Evolutionary conservation across 2,329 filamentous ascomycete genomes (phyloP).

Genomic region (Sarocladium strictum): DNA sequence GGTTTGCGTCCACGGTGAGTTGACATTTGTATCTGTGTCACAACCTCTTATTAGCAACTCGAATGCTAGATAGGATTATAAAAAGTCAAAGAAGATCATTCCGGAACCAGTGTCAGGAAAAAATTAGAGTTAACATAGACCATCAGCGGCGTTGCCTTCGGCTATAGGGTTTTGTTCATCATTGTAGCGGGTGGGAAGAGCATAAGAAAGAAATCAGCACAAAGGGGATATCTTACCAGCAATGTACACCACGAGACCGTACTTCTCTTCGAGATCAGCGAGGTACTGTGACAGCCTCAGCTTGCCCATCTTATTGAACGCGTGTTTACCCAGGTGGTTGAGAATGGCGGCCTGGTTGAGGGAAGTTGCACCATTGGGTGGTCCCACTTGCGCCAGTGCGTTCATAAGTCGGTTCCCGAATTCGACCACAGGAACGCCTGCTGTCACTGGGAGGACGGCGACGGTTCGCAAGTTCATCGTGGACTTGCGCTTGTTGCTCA

Average conservation of each 20-base stretch:
- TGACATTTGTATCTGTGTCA: conserved; percentile 81
- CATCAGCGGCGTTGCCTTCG: conserved; percentile 50
- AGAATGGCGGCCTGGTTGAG: conserved; percentile 91
- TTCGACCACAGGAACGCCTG: conserved; percentile 88
- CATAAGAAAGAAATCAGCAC: not conserved
- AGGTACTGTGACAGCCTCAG: conserved; percentile 92
- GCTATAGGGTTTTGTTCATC: conserved; percentile 45
- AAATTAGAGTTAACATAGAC: conserved; percentile 59
- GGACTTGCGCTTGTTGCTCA: conserved; percentile 61
- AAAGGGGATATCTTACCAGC: conserved; percentile 51
- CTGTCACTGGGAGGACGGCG: conserved; percentile 82
- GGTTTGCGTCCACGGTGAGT: conserved; percentile 96
- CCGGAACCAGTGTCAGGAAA: conserved; percentile 47
- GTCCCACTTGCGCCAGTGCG: conserved; percentile 82
- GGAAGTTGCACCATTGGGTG: conserved; percentile 82
- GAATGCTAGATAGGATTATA: conserved; percentile 10
- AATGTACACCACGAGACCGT: conserved; percentile 89
- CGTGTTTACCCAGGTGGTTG: conserved; percentile 90
- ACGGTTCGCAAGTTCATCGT: conserved; percentile 91
- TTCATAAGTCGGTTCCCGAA: conserved; percentile 87
- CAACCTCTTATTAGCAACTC: conserved; percentile 9
- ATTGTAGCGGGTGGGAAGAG: conserved; percentile 23
- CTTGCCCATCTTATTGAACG: conserved; percentile 96
- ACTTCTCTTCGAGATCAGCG: conserved; percentile 94
- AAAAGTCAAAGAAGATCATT: not conserved